Evolutionary conservation across 352 stramenopile species (phyloP).

Genomic region (Globisporangium yorkense): DNA sequence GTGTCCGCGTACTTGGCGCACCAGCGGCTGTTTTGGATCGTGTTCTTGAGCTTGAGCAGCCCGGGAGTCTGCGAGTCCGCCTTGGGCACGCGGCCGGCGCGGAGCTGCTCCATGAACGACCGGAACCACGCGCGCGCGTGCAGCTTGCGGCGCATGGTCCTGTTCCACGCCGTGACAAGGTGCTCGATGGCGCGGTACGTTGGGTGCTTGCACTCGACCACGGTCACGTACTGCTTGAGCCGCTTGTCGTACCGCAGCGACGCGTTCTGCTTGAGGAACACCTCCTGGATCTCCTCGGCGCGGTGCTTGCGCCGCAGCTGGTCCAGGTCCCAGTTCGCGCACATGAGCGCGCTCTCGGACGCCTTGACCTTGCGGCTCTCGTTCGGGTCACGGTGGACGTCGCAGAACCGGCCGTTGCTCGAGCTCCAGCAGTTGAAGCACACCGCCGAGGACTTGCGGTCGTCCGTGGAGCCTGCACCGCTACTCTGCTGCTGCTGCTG

Average conservation of each 20-base stretch:
- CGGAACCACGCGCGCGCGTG: slow-evolving; percentile 86
- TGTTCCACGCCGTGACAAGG: slow-evolving; percentile 68
- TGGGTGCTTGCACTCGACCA: slow-evolving; percentile 86
- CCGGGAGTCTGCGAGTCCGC: slow-evolving; percentile 29
- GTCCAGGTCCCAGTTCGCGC: slow-evolving; percentile 89
- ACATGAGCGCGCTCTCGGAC: slow-evolving; percentile 85
- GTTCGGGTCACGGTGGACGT: slow-evolving; percentile 42
- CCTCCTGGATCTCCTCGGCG: slow-evolving; percentile 90
- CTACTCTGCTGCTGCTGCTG: background rate
- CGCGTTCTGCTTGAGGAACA: slow-evolving; percentile 86
- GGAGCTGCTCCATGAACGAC: slow-evolving; percentile 87
- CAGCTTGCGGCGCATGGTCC: slow-evolving; percentile 80
- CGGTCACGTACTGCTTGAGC: slow-evolving; percentile 85
- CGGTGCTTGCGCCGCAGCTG: slow-evolving; percentile 82
- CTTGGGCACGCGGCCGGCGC: slow-evolving; percentile 47
- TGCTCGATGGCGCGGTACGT: slow-evolving; percentile 84
- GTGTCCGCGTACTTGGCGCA: slow-evolving; percentile 54
- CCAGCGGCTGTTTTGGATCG: slow-evolving; percentile 70
- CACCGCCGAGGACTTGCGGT: slow-evolving; percentile 8
- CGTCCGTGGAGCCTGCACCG: background rate
- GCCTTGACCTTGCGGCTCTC: slow-evolving; percentile 43
- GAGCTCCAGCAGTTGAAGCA: slow-evolving; percentile 95
- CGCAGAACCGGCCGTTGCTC: slow-evolving; percentile 79
- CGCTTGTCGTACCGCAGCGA: slow-evolving; percentile 85
- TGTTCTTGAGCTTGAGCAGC: slow-evolving; percentile 84